A percentile compares a stretch with the other conserved stretches of the same genome.
Conservation (phyloP, 345 rosid genomes). For the Geranium rotundifolium region DNA sequence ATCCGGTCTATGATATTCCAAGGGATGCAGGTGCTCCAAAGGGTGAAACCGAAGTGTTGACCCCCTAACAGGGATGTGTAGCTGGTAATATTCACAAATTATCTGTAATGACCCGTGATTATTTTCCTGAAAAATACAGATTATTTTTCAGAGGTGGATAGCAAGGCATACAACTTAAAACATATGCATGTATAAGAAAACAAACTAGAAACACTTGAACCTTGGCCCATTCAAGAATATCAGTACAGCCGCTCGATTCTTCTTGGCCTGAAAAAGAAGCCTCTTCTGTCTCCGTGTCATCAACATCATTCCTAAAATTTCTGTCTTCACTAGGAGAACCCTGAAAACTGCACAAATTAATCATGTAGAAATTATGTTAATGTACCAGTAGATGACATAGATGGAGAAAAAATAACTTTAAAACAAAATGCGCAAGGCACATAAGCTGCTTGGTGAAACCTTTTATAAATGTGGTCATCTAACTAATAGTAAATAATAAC, state of each 20-base stretch:
- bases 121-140: constrained; percentile 43
- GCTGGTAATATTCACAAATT: constrained; percentile 59
- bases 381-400: neutral
- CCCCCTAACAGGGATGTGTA: constrained; percentile 62
- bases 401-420: too few species aligned
- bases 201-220: constrained; percentile 25
- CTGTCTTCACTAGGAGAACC: constrained; percentile 64
- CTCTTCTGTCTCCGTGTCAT: constrained; percentile 74
- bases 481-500: too few species aligned
- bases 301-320: constrained; percentile 47
- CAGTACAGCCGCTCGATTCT: constrained; percentile 47
- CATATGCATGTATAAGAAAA: constrained; percentile 4
- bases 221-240: constrained; percentile 93
- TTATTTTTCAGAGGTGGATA: neutral
- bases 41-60: constrained; percentile 70
- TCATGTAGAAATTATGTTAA: neutral
- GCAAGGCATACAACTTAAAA: neutral
- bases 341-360: constrained; percentile 47
- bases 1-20: constrained; percentile 67
- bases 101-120: constrained; percentile 71
- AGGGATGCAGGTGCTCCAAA: constrained; percentile 75
- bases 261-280: constrained; percentile 85
- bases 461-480: too few species aligned
- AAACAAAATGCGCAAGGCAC: too few species aligned
- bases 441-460: too few species aligned